phyloP scores from a whole-genome alignment of 805 yeast genomes.

The Saccharomycopsis sp. region DNA sequence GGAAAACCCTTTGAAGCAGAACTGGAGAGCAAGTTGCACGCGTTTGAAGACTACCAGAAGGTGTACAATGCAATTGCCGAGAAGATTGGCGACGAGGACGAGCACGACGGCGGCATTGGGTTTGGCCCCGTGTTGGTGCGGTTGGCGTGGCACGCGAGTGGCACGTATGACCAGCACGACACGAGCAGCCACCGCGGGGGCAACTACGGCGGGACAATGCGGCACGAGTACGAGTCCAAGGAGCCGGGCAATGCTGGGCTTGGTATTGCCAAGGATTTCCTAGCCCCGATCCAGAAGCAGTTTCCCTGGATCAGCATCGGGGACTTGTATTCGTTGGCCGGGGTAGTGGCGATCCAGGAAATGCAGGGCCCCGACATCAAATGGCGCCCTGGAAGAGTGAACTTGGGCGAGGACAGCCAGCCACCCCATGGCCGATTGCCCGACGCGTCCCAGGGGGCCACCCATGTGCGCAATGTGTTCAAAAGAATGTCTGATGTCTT shows the following conservation, averaged over 20 bases:
- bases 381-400: constrained; percentile 80
- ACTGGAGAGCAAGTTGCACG: too few species aligned
- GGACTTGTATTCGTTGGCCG: constrained; percentile 72
- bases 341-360: constrained; percentile 70
- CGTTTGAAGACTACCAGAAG: constrained; percentile 51
- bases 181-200: constrained; percentile 50
- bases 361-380: constrained; percentile 68
- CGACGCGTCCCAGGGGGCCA: constrained; percentile 55
- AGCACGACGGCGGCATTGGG: constrained; percentile 57
- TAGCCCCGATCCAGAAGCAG: constrained; percentile 43
- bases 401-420: constrained; percentile 38
- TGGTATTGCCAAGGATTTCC: constrained; percentile 44
- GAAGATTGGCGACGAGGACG: constrained; percentile 41
- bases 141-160: constrained; percentile 81
- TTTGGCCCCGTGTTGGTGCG: constrained; percentile 73
- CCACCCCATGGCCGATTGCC: constrained; percentile 71
- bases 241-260: constrained; percentile 61
- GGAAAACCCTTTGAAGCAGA: neutral
- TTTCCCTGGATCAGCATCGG: constrained; percentile 71
- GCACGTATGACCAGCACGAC: constrained; percentile 59
- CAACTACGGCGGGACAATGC: constrained; percentile 63
- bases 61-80: constrained; percentile 68
- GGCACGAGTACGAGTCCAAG: constrained; percentile 36
- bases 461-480: constrained; percentile 57
- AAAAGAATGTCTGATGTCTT: constrained; percentile 47